These are phyloP conservation scores for Cyberlindnera suaveolens DNA, from an alignment of 805 yeast species.

Conservation along the genomic window DNA sequence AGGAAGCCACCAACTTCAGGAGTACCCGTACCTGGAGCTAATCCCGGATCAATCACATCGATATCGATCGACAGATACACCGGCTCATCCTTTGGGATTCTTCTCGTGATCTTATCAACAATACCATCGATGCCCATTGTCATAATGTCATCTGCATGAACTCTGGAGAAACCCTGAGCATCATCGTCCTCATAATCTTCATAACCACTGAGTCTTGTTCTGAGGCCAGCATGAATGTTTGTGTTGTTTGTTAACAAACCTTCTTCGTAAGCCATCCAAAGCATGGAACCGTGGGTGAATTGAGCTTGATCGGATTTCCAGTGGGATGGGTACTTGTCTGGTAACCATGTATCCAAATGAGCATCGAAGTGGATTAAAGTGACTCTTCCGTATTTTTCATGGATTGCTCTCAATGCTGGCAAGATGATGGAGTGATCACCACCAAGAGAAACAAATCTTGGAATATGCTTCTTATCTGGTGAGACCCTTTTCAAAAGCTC, in stretches of 20 bases:
- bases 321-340: slow-evolving; percentile 59
- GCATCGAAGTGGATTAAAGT: slow-evolving; percentile 82
- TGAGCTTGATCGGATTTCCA: slow-evolving; percentile 50
- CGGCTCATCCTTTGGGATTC: slow-evolving; percentile 58
- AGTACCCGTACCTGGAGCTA: slow-evolving; percentile 78
- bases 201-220: slow-evolving; percentile 64
- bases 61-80: slow-evolving; percentile 77
- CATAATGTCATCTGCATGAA: slow-evolving; percentile 72
- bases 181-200: slow-evolving; percentile 64
- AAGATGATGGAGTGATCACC: slow-evolving; percentile 79
- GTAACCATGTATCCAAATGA: slow-evolving; percentile 79
- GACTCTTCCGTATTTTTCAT: slow-evolving; percentile 56
- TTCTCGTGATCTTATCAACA: slow-evolving; percentile 40
- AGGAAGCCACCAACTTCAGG: slow-evolving; percentile 73
- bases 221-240: slow-evolving; percentile 70
- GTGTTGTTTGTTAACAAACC: slow-evolving; percentile 44
- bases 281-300: slow-evolving; percentile 80
- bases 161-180: slow-evolving; percentile 60
- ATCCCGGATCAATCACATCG: slow-evolving; percentile 67
- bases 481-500: slow-evolving; percentile 38
- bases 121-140: slow-evolving; percentile 57
- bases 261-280: slow-evolving; percentile 64
- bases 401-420: slow-evolving; percentile 64
- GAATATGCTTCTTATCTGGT: slow-evolving; percentile 31
- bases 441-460: slow-evolving; percentile 66